phyloP scores from a whole-genome alignment of 331 rosid species.

The Malus hybrid region DNA sequence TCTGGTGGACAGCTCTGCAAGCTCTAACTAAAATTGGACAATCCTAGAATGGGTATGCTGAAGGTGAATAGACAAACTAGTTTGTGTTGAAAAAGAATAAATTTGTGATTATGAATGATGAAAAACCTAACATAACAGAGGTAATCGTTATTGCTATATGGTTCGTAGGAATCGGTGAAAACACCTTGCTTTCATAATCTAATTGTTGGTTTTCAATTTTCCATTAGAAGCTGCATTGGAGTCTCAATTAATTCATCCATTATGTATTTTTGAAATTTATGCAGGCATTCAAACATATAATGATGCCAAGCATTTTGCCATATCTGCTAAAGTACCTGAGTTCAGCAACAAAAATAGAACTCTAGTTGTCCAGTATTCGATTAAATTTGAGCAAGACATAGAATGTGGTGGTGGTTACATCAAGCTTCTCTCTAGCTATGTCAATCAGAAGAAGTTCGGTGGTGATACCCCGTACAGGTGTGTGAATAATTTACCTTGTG shows the following conservation, averaged over 20 bases:
- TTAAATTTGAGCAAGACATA: constrained; percentile 82
- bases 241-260: not conserved
- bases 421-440: constrained; percentile 83
- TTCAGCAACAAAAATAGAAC: constrained; percentile 69
- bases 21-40: not conserved
- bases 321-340: constrained; percentile 80
- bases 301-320: constrained; percentile 79
- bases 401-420: constrained; percentile 95
- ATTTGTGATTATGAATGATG: not conserved
- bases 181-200: not conserved
- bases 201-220: not conserved
- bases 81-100: not conserved
- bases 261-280: not conserved
- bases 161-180: not conserved
- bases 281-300: constrained; percentile 81
- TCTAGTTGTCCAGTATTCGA: constrained; percentile 74
- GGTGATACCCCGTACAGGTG: constrained; percentile 94
- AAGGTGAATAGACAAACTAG: not conserved
- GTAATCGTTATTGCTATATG: not conserved
- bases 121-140: not conserved
- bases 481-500: constrained; percentile 8
- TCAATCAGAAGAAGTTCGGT: constrained; percentile 85
- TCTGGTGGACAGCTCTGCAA: not conserved
- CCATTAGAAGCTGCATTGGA: not conserved
- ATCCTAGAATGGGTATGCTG: not conserved